phyloP scores from a whole-genome alignment of 2,329 filamentous ascomycete species.

The Aspergillus pseudonomiae region DNA sequence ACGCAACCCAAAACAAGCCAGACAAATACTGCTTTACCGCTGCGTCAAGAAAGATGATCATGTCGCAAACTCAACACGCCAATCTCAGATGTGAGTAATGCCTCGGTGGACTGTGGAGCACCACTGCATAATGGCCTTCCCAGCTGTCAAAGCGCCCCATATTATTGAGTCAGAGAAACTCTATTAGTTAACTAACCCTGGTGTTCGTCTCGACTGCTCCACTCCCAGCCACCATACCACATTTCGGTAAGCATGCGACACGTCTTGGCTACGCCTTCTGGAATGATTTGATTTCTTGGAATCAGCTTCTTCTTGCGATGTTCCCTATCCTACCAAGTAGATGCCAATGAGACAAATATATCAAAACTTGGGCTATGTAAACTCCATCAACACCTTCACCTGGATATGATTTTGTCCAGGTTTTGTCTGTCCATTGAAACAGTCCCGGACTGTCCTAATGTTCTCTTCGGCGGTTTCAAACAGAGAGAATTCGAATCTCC shows the following conservation, averaged over 20 bases:
- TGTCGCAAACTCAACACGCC: not conserved
- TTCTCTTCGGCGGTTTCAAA: conserved; percentile 32
- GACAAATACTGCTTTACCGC: not conserved
- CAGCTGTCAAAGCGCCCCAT: not conserved
- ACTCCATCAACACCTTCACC: conserved; percentile 9
- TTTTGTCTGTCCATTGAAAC: conserved; percentile 23
- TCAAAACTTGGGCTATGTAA: not conserved
- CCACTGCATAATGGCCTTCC: not conserved
- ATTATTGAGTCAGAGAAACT: not conserved
- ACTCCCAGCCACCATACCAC: not conserved
- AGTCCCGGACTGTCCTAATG: conserved; percentile 30
- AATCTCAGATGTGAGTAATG: not conserved
- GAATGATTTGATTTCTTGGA: not conserved
- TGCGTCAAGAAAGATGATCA: not conserved
- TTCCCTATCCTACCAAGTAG: not conserved
- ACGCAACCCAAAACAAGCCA: not conserved
- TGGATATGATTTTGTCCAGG: conserved; percentile 11
- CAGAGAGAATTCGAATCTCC: conserved; percentile 30
- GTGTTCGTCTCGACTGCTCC: not conserved
- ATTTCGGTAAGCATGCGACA: not conserved
- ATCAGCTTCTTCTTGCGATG: not conserved
- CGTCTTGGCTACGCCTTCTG: not conserved
- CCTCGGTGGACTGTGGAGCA: not conserved
- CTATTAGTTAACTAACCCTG: not conserved
- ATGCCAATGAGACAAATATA: not conserved